Conservation (phyloP, 2,329 filamentous ascomycete genomes). For the Colletotrichum destructivum region DNA sequence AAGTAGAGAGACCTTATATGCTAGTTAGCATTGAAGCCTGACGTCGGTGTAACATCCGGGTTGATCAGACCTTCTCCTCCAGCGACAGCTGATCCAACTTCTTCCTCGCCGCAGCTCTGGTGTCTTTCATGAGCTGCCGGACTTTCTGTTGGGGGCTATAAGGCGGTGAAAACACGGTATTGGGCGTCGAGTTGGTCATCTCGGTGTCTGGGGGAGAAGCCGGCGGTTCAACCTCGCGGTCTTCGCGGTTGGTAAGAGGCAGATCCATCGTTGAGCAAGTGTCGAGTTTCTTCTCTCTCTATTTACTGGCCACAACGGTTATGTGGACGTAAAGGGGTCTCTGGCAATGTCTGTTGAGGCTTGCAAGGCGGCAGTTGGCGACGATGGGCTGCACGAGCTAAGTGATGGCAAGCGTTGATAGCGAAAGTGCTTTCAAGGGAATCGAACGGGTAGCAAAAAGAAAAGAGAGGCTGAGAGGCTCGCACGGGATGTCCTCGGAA, state of each 20-base stretch:
- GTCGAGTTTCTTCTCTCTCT: background rate
- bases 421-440: background rate
- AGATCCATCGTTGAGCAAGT: constrained; percentile 18
- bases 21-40: background rate
- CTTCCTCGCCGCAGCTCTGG: constrained; percentile 60
- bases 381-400: too few relatives aligned
- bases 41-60: background rate
- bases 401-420: background rate
- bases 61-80: constrained; percentile 68
- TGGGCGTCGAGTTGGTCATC: constrained; percentile 61
- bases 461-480: constrained; percentile 25
- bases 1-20: constrained; percentile 69
- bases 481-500: background rate
- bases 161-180: constrained; percentile 64
- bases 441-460: background rate
- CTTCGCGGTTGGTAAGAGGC: constrained; percentile 16
- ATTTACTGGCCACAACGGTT: too few relatives aligned
- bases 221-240: constrained; percentile 52
- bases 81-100: constrained; percentile 68
- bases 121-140: constrained; percentile 52
- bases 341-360: background rate
- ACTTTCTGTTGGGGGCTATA: constrained; percentile 59
- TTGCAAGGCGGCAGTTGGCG: background rate
- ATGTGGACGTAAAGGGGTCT: background rate
- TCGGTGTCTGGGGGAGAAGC: constrained; percentile 33